Percentiles rank a stretch among this genome's conserved stretches.
phyloP scores from a whole-genome alignment of 208 protist genomes.

The Kentomonas sorsogonicus region DNA sequence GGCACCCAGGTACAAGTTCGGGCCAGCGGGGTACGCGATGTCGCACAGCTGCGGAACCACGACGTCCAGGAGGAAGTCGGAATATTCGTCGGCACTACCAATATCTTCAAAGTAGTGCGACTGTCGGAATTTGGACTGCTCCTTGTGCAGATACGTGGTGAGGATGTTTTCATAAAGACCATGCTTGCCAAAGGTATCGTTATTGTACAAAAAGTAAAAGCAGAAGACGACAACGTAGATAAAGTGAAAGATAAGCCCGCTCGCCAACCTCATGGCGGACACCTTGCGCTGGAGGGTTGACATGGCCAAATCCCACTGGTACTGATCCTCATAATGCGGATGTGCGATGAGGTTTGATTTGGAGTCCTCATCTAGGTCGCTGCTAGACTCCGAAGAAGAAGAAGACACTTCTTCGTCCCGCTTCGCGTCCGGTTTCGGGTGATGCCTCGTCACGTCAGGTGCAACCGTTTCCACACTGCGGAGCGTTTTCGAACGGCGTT shows the following conservation, averaged over 20 bases:
- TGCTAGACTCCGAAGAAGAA: too few species aligned
- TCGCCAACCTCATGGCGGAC: conserved; percentile 8
- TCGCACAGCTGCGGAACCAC: conserved; percentile 18
- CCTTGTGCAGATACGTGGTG: conserved; percentile 6
- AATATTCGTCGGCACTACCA: conserved; percentile 19
- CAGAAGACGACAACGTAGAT: conserved; percentile 26
- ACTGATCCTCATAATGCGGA: background rate
- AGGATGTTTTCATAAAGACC: conserved; percentile 11
- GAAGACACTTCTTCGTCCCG: too few species aligned
- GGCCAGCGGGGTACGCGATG: conserved; percentile 17
- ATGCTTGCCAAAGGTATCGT: background rate
- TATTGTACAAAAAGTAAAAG: conserved; percentile 24
- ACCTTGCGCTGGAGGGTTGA: conserved; percentile 14
- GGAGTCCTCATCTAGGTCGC: too few species aligned
- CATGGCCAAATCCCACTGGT: conserved; percentile 32
- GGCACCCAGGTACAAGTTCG: conserved; percentile 22
- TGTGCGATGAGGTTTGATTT: too few species aligned
- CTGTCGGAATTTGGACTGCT: conserved; percentile 18
- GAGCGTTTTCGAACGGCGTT: too few species aligned
- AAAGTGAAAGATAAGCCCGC: conserved; percentile 12
- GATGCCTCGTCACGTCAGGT: too few species aligned
- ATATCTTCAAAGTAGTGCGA: conserved; percentile 14
- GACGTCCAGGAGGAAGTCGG: conserved; percentile 23
- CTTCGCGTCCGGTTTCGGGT: too few species aligned
- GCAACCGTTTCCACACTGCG: too few species aligned